Evolutionary conservation across 1,139 yeast genomes (phyloP), one percentile per base, ranked within the genome.

Genomic region (Debaryomyces singareniensis): DNA sequence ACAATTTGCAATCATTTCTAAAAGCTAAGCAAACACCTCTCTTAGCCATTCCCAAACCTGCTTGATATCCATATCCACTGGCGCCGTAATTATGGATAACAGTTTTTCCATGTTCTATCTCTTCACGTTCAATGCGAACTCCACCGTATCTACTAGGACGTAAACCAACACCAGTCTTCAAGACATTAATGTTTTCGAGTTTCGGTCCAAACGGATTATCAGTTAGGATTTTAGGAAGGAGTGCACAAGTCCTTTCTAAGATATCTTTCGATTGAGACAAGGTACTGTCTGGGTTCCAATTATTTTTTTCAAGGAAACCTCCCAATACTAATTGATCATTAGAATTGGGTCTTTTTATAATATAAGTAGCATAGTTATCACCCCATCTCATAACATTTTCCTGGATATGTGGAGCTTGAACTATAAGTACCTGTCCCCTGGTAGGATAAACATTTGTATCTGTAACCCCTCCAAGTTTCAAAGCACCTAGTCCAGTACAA

Each of bases 11-110:
- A n/a, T 9, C 21, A 9, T 18, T n/a, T n/a, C n/a, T 18, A 18
- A 18, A 18, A 18, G 21, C 9, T 9, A 18, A 18, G 21, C 21
- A 18, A 18, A 9, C n/a, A n/a, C 9, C 21, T 18, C n/a, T 18
- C 21, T 18, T 18, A n/a, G 77, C 72, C 80, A 79, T 78, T 1
- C 83, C 86, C 15, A 69, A 61, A 0, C 86, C 86, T 4, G 82
- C 70, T 53, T 79, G 89, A 53, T 74, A 81, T 2, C 93, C 93
- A 34, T 79, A 74, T 0, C 93, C 93, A 25, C 78, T 68, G 5
- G 87, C 85, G 18, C 93, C 93, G 45, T 79, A 79, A 50, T 79
- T 78, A 46, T 80, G 87, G 11, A 80, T 56, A 21, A 71, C 37
- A 3, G 55, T 35, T 23, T 12, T 23, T 15, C 34, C 35, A 5